A percentile compares a stretch with the other conserved stretches of the same genome.
These are phyloP conservation scores for Pseudonitzschia delicatissima DNA, from an alignment of 108 stramenopile species.

Conservation along the genomic window DNA sequence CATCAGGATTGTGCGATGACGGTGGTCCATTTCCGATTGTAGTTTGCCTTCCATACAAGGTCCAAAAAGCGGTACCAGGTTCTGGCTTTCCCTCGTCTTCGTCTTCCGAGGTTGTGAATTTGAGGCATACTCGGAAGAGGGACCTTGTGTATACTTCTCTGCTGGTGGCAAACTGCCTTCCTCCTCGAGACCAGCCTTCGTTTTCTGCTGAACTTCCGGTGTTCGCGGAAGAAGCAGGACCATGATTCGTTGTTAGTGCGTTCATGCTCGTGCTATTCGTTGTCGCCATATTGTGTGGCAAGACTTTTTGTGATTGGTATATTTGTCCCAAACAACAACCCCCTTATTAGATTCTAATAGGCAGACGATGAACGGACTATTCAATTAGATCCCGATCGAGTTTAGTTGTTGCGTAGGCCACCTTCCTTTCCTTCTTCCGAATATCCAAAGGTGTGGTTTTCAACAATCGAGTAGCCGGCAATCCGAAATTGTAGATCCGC, in stretches of 20 bases:
- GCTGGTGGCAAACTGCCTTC: constrained; percentile 72
- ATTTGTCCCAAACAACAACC: too few relatives aligned
- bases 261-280: not conserved
- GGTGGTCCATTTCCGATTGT: constrained; percentile 86
- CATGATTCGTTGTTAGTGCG: constrained; percentile 5
- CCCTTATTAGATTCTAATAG: too few relatives aligned
- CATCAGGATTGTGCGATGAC: constrained; percentile 68
- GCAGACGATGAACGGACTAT: too few relatives aligned
- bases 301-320: not conserved
- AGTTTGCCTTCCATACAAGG: constrained; percentile 73
- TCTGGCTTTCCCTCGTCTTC: constrained; percentile 92
- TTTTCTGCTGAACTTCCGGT: constrained; percentile 15
- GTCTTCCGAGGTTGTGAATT: constrained; percentile 91
- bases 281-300: constrained; percentile 5
- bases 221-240: not conserved
- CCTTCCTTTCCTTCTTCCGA: too few relatives aligned
- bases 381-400: too few relatives aligned
- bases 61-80: constrained; percentile 88
- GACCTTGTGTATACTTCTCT: constrained; percentile 84
- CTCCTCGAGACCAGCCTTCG: constrained; percentile 73
- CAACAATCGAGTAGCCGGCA: too few relatives aligned
- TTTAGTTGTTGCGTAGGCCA: too few relatives aligned
- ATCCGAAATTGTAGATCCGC: too few relatives aligned
- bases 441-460: too few relatives aligned
- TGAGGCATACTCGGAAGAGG: constrained; percentile 79